A percentile compares a stretch with the other conserved stretches of the same genome.
phyloP scores from a whole-genome alignment of 2,329 filamentous ascomycete genomes.

The Pseudomassariella vexata region DNA sequence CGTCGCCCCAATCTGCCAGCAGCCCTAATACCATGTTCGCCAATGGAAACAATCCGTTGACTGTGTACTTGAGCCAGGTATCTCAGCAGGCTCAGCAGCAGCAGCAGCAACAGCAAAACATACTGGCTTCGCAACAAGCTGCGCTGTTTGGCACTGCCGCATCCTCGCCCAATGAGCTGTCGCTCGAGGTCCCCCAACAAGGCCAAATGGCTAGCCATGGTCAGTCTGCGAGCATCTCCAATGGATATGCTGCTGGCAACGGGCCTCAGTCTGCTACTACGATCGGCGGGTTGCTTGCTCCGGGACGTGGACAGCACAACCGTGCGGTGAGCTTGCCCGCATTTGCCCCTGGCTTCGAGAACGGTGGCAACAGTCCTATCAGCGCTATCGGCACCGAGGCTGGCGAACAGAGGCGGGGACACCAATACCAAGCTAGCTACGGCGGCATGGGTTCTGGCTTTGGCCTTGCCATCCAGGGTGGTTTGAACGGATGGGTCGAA shows the following conservation, averaged over 20 bases:
- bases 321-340: conserved; percentile 85
- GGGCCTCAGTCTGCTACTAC: conserved; percentile 57
- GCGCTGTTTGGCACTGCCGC: conserved; percentile 72
- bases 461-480: conserved; percentile 57
- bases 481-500: conserved; percentile 62
- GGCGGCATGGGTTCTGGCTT: conserved; percentile 55
- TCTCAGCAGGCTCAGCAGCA: conserved; percentile 67
- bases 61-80: conserved; percentile 86
- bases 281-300: conserved; percentile 72
- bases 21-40: conserved; percentile 69
- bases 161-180: conserved; percentile 50
- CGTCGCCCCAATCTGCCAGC: conserved; percentile 48
- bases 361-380: conserved; percentile 47
- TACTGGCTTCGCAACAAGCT: conserved; percentile 69
- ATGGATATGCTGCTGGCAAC: conserved; percentile 51
- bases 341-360: conserved; percentile 58
- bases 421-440: conserved; percentile 61
- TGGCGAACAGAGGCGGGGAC: conserved; percentile 54
- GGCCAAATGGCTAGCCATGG: conserved; percentile 59
- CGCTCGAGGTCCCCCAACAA: conserved; percentile 54
- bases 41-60: conserved; percentile 79
- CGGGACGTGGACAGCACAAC: conserved; percentile 61
- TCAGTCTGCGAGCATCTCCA: conserved; percentile 60
- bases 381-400: conserved; percentile 41
- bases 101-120: conserved; percentile 68